Evolutionary conservation across 2,329 filamentous ascomycete species (phyloP), one percentile per base, ranked within the genome.

Genomic region (Colletotrichum musae): DNA sequence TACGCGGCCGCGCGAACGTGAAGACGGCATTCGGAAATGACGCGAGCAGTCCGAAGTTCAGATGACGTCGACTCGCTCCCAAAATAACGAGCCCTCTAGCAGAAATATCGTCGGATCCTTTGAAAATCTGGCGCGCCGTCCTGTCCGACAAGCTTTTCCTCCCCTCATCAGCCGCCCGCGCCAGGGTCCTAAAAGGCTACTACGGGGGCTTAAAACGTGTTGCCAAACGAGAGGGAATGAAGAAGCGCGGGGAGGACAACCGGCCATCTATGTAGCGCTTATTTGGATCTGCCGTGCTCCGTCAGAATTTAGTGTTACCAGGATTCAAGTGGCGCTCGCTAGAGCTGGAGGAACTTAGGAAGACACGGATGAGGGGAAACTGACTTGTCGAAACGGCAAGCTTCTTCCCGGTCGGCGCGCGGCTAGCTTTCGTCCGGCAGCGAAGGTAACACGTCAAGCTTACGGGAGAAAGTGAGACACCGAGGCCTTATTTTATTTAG

Each of bases 281-380:
- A 66, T 50, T 26, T 6, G 6, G 54, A 39, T 52, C 18, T 58
- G 26, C 52, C 58, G 24, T 36, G 47, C 24, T 39, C 2, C 18
- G 64, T 57, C 15, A 52, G 52, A 54, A 63, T 36, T 52, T 64
- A 21, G 64, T 13, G 9, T 26, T n/a, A 24, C 51, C n/a, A 68
- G 26, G 18, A 24, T 26, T 16, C 36, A 6, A 41, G 28, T 6
- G 51, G 64, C 32, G 4, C 26, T 36, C 54, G 41, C 53, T 10
- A 10, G 32, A 36, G 32, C 32, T 36, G 32, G 32, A 10, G 32
- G 32, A 36, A 36, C 7, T 10, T 10, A 36, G 7, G 32, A 36
- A 36, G 32, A 36, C 32, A 10, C 10, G 32, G 7, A 36, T 36
- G 32, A 36, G 32, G 32, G 32, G 32, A 10, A 36, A 36, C 32